Percentiles rank a stretch among this genome's conserved stretches.
These are phyloP conservation scores for Cladosporium oxysporum DNA, from an alignment of 2,329 filamentous ascomycete genomes.

Conservation along the genomic window DNA sequence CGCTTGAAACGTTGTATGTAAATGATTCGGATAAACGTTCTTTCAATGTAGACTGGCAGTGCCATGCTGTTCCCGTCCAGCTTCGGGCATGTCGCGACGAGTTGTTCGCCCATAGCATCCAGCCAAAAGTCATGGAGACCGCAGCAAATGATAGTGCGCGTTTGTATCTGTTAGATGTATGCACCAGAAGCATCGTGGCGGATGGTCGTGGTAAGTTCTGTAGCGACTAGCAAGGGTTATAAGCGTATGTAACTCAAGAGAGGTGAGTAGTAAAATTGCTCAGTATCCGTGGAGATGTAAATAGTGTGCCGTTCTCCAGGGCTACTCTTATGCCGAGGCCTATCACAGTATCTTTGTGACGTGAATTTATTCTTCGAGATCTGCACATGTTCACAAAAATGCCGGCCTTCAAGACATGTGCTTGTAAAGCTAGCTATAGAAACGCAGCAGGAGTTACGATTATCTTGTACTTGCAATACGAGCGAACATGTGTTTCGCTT, in stretches of 20 bases:
- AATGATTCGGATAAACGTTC: conserved; percentile 87
- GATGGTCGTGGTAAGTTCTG: not conserved
- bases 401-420: too few species aligned
- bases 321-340: not conserved
- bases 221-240: not conserved
- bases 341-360: too few species aligned
- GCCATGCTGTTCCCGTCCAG: not conserved
- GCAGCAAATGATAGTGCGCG: not conserved
- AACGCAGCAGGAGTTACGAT: too few species aligned
- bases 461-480: too few species aligned
- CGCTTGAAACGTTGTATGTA: conserved; percentile 82
- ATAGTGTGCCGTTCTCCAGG: not conserved
- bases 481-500: too few species aligned
- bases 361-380: too few species aligned
- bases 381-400: too few species aligned
- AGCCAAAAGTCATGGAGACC: not conserved
- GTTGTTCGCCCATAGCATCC: not conserved
- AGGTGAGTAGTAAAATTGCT: not conserved
- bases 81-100: not conserved
- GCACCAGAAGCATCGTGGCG: not conserved
- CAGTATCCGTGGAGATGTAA: not conserved
- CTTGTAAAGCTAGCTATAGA: too few species aligned
- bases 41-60: conserved; percentile 55
- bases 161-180: not conserved
- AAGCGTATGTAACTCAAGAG: not conserved